These are phyloP conservation scores for Acanthamoeba castellanii DNA, from an alignment of 208 protist genomes.

Conservation along the genomic window DNA sequence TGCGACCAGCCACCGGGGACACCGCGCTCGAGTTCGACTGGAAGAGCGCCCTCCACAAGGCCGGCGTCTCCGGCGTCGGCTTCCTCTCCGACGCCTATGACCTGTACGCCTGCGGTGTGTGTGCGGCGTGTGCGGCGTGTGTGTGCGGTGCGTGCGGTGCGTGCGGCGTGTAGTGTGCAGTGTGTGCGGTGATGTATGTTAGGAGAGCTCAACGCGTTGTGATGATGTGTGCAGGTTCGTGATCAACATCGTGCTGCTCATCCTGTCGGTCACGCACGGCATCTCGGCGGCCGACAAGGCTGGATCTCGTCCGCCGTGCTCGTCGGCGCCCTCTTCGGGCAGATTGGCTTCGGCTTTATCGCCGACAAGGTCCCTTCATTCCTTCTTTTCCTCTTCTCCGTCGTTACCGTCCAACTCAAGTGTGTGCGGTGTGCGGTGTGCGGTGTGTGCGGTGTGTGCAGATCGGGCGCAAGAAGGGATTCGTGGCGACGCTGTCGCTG, in stretches of 20 bases:
- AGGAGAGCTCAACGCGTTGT: background rate
- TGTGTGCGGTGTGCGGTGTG: background rate
- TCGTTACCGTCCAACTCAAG: background rate
- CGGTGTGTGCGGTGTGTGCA: background rate
- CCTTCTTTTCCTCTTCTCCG: background rate
- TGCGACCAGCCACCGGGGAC: no score
- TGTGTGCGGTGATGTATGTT: background rate
- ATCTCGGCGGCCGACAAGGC: constrained; percentile 32
- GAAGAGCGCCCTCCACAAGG: no score
- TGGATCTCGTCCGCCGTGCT: constrained; percentile 69
- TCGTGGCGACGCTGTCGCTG: constrained; percentile 78
- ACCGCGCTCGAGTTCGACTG: no score
- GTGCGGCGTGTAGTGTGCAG: no score
- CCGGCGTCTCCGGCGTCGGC: constrained; percentile 47
- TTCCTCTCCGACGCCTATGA: constrained; percentile 86
- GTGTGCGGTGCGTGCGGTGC: no score
- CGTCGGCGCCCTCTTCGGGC: constrained; percentile 80
- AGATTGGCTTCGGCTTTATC: constrained; percentile 85
- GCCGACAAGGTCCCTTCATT: constrained; percentile 71
- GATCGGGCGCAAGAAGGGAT: constrained; percentile 79
- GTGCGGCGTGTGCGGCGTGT: no score
- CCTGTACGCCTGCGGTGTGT: constrained; percentile 40
- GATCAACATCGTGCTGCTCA: constrained; percentile 80
- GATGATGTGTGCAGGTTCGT: constrained; percentile 67
- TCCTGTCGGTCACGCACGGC: constrained; percentile 41